Conservation (phyloP, 495 filamentous ascomycete species). For the Penicillium verhagenii region DNA sequence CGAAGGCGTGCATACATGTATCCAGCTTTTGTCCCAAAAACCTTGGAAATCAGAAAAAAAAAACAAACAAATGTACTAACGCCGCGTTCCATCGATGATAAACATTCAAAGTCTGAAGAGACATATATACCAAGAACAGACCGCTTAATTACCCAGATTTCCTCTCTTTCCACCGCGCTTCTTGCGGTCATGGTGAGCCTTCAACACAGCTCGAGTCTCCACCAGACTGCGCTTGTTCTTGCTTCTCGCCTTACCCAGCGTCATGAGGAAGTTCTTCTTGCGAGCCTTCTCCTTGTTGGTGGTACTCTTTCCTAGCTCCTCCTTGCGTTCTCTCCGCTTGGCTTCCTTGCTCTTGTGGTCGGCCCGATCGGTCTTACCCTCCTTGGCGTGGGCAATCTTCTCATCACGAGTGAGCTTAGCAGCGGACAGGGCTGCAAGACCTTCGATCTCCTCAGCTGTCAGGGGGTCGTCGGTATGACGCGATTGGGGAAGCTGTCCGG, state of each 20-base stretch:
- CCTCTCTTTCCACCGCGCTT: conserved; percentile 83
- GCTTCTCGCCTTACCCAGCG: conserved; percentile 84
- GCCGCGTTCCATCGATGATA: conserved; percentile 9
- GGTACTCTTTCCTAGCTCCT: conserved; percentile 82
- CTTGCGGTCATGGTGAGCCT: conserved; percentile 75
- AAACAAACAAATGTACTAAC: conserved; percentile 3
- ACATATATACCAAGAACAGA: neutral
- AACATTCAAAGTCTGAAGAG: conserved; percentile 3
- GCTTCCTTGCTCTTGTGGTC: conserved; percentile 82
- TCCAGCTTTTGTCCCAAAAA: conserved; percentile 2
- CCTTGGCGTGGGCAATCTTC: conserved; percentile 72
- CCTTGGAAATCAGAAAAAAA: neutral
- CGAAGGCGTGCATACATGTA: no score
- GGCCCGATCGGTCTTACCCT: conserved; percentile 67
- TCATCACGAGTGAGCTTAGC: conserved; percentile 78
- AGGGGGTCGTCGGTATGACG: conserved; percentile 79
- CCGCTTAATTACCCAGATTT: conserved; percentile 48
- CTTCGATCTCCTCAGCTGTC: conserved; percentile 84
- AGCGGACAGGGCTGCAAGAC: conserved; percentile 62
- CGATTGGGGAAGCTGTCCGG: conserved; percentile 33
- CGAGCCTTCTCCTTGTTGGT: conserved; percentile 98
- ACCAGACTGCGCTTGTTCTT: conserved; percentile 92
- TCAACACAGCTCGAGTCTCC: conserved; percentile 74
- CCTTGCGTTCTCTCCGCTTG: conserved; percentile 78
- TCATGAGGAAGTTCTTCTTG: conserved; percentile 98